Evolutionary conservation across 2,329 filamentous ascomycete genomes (phyloP), one percentile per base, ranked within the genome.

Genomic region (Aotearoamyces nothofagi): DNA sequence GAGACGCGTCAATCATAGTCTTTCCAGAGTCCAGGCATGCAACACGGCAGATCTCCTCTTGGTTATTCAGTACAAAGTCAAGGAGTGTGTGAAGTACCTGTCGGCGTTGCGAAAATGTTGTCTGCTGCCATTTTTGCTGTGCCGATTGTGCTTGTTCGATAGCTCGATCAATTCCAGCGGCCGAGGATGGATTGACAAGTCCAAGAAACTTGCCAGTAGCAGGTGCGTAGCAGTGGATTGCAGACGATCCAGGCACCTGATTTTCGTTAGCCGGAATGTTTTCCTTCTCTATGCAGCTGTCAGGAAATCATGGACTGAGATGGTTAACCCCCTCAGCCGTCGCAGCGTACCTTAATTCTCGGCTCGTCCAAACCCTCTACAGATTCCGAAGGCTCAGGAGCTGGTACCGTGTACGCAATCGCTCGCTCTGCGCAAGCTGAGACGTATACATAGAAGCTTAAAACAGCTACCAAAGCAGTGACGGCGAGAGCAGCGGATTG

Each of bases 11-110:
- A 22, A 96, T 74, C 61, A 87, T 80, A 2, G 92, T 94, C 64
- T 98, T 98, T 38, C 90, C 90, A 23, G 82, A 92, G 55, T 98
- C 90, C 19, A 93, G 64, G 46, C 82, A 92, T 27, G 86, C 87
- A 16, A 83, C 71, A 10, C 71, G 68, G 44, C 83, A 86, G 42
- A 98, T 92, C 15, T 77, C 66, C 39, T 87, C 78, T 51, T 94
- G 84, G 49, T 96, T 78, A 39, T 92, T 79, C 33, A 98, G 66
- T 7, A 98, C 66, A 42, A 86, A 76, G 53, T 75, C 77, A 42
- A 92, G 61, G 46, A 98, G 61, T 5, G 82, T 82, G 35, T 74
- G 72, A 37, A 98, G 63, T 25, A 98, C 82, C 43, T 69, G 75
- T 39, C 77, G 67, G 35, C 90, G 68, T 51, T 92, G 66, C 6